phyloP scores from a whole-genome alignment of 73 alveolate genomes.

The Paramecium caudatum region DNA sequence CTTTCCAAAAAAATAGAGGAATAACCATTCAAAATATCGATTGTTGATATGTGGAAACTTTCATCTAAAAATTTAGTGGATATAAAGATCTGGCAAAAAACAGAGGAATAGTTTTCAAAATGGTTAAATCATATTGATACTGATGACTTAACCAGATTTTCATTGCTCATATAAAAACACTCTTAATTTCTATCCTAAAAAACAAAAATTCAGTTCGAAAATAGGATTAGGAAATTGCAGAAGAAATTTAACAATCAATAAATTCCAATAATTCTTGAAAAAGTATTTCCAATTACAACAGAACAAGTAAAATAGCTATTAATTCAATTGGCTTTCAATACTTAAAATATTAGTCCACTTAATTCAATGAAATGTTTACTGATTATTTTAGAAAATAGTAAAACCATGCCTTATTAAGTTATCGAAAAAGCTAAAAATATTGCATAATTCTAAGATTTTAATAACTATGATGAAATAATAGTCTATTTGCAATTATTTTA shows the following conservation, averaged over 20 bases:
- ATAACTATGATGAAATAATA: slow-evolving; percentile 2
- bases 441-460: background rate
- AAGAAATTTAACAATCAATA: background rate
- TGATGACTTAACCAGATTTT: background rate
- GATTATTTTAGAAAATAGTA: slow-evolving; percentile 22
- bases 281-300: background rate
- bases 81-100: background rate
- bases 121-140: slow-evolving; percentile 42
- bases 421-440: background rate
- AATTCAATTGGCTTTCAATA: background rate
- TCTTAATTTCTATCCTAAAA: background rate
- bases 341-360: background rate
- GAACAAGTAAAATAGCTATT: background rate
- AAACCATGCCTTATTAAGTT: background rate
- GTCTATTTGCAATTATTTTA: slow-evolving; percentile 8
- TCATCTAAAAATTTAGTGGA: slow-evolving; percentile 6
- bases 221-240: slow-evolving; percentile 7
- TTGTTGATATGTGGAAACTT: slow-evolving; percentile 6
- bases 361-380: background rate
- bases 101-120: background rate
- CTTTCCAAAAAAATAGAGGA: background rate
- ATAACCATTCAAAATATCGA: background rate
- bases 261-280: background rate
- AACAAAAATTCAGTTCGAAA: slow-evolving; percentile 7
- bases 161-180: background rate